A percentile compares a stretch with the other conserved stretches of the same genome.
Conservation (phyloP, 345 rosid genomes). For the Luvunga scandens region DNA sequence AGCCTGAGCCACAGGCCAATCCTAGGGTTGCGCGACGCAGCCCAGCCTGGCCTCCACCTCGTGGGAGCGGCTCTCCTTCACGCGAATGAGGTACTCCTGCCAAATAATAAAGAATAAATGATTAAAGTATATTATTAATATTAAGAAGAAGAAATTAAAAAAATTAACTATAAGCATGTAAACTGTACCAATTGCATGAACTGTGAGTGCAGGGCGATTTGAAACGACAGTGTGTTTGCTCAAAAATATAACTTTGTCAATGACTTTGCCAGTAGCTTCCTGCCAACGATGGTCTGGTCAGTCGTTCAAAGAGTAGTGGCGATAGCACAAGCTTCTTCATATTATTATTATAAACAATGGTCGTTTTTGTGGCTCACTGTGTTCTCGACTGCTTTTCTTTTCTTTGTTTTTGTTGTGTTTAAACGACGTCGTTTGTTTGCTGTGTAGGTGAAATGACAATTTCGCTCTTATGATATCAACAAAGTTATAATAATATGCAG, state of each 20-base stretch:
- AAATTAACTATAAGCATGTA: background rate
- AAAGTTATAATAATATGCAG: too few relatives aligned
- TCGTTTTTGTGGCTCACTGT: too few relatives aligned
- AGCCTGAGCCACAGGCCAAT: slow-evolving; percentile 88
- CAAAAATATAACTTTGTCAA: slow-evolving; percentile 80
- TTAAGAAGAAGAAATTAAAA: background rate
- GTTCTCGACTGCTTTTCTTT: too few relatives aligned
- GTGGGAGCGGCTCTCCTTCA: slow-evolving; percentile 70
- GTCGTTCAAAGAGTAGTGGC: background rate
- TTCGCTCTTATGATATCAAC: too few relatives aligned
- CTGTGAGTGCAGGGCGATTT: slow-evolving; percentile 78
- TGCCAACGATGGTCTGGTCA: slow-evolving; percentile 71
- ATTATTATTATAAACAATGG: too few relatives aligned
- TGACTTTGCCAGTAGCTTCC: slow-evolving; percentile 67
- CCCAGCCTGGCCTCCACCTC: slow-evolving; percentile 98
- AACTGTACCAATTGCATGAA: slow-evolving; percentile 70
- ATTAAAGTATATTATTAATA: background rate
- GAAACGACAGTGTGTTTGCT: slow-evolving; percentile 91
- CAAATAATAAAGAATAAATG: background rate
- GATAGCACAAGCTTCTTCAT: background rate
- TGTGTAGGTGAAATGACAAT: too few relatives aligned
- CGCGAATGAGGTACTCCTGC: slow-evolving; percentile 78
- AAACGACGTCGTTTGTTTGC: too few relatives aligned
- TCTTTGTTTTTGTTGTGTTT: too few relatives aligned
- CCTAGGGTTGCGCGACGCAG: slow-evolving; percentile 74